Percentiles rank a stretch among this genome's conserved stretches.
Conservation (phyloP, 345 rosid species). For the Pelargonium nanum region DNA sequence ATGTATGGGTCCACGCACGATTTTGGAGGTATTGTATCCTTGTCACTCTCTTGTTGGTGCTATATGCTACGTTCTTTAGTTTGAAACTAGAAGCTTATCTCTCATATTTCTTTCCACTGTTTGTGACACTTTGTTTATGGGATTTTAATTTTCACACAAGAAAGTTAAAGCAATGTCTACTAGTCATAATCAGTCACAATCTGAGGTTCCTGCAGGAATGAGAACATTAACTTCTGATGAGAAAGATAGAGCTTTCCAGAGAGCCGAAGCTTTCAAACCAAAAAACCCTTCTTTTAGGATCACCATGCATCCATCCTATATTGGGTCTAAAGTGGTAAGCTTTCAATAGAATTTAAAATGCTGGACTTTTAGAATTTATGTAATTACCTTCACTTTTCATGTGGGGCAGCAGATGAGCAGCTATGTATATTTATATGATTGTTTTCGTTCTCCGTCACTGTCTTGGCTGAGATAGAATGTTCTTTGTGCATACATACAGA, state of each 20-base stretch:
- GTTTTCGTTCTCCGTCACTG: neutral
- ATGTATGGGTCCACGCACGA: neutral
- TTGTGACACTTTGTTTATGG: neutral
- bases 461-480: neutral
- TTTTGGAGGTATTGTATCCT: neutral
- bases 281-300: neutral
- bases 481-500: slow-evolving; percentile 1
- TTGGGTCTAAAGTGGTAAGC: neutral
- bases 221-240: neutral
- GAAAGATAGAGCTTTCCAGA: neutral
- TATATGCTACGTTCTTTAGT: neutral
- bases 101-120: neutral
- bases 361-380: neutral
- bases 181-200: neutral
- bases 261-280: neutral
- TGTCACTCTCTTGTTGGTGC: neutral
- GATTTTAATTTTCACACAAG: neutral
- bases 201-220: neutral
- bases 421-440: no score
- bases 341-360: neutral
- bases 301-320: neutral
- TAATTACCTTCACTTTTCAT: neutral
- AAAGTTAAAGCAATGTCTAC: neutral
- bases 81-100: neutral
- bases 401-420: neutral